Conservation (phyloP, 202 grass and related monocot species). For the Musa balbisiana region DNA sequence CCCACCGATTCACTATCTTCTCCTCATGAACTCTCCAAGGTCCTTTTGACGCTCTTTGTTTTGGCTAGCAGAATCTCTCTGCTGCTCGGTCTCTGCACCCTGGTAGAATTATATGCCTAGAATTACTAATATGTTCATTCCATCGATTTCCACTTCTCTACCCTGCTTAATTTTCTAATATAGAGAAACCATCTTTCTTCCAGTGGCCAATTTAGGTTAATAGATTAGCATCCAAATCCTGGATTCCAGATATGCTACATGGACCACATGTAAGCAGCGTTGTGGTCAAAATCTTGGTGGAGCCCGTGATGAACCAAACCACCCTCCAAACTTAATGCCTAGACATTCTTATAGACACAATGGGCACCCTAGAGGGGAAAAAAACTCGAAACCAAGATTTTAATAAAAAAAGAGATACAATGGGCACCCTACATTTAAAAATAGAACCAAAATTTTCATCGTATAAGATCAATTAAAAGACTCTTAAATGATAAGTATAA, state of each 20-base stretch:
- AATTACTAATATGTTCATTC: background rate
- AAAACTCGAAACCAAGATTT: too few species aligned
- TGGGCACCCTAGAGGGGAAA: too few species aligned
- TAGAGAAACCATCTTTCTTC: background rate
- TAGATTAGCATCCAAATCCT: slow-evolving; percentile 2
- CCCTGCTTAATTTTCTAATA: background rate
- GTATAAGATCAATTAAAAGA: too few species aligned
- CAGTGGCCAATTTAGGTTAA: background rate
- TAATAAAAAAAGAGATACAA: too few species aligned
- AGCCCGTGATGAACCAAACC: background rate
- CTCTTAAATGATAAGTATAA: too few species aligned
- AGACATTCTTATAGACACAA: too few species aligned
- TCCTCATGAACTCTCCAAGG: background rate
- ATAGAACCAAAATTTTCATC: too few species aligned
- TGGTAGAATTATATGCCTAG: background rate
- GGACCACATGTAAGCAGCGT: background rate
- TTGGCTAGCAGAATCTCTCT: background rate
- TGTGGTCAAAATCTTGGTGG: background rate
- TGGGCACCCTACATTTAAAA: too few species aligned
- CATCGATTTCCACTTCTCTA: too few species aligned
- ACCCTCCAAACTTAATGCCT: background rate
- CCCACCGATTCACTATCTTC: background rate
- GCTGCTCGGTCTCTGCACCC: background rate
- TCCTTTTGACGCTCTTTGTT: background rate
- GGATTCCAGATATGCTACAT: background rate